Base-by-base conservation (phyloP, 352 stramenopile genomes). In the Phytopythium helicoides region DNA sequence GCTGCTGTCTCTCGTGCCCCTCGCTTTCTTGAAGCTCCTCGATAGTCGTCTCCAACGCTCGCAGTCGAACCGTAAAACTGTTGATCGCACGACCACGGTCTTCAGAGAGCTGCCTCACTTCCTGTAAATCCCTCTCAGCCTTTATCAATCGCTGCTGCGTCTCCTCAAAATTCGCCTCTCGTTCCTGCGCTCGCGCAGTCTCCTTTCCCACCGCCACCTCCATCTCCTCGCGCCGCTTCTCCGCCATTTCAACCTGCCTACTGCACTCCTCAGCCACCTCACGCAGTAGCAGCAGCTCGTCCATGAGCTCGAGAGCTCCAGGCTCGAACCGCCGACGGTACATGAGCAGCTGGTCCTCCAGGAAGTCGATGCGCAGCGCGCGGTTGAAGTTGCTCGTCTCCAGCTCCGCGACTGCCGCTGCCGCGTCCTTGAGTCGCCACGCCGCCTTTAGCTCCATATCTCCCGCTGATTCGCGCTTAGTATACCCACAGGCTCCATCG, bases 361-460 rank as follows among this genome's bases (percentile, higher is more conserved):
- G 38, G 22, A 57, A 73, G 35, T 67, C 60, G 38, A 71, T 70
- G 5, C 64, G 61, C 61, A 73, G 56, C 50, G 64, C 61, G 35
- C 62, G 52, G 52, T 73, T 70, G 49, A 73, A 73, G 18, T 64
- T 64, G 37, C 54, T 51, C 16, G 47, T 28, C 44, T 64, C 42
- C 22, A 64, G 50, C n/a, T 38, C 34, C 19, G 25, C 48, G 25
- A 52, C 41, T 6, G 21, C 14, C 21, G 22, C 16, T 15, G 28
- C 41, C 41, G 15, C 41, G 23, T 48, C 41, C 41, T 48, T 48
- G 15, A 34, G 41, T 28, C 41, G 41, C 41, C 23, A 19, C 41
- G 41, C 7, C 28, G 28, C 28, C 28, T 9, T 5, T 9, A 5
- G 28, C 28, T 33, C 5, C 28, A 33, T 33, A 9, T 33, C 28